phyloP scores from a whole-genome alignment of 2,329 filamentous ascomycete species.

The Hymenoscyphus linearis region DNA sequence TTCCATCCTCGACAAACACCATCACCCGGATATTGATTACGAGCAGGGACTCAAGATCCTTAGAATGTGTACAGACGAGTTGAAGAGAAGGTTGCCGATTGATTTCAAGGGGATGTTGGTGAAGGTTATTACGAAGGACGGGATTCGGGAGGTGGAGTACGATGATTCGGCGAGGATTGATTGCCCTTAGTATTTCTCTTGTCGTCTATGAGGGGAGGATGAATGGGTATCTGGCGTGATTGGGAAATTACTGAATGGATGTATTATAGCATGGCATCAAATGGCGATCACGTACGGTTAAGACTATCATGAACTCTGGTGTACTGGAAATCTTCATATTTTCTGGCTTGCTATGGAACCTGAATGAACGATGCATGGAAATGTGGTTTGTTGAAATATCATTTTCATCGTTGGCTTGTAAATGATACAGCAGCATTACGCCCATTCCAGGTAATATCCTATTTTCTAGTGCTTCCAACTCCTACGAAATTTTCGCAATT shows the following conservation, averaged over 20 bases:
- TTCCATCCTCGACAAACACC: constrained; percentile 96
- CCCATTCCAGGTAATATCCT: too few relatives aligned
- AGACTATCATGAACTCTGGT: background rate
- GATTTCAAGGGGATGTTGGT: constrained; percentile 97
- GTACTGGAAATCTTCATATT: background rate
- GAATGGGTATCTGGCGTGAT: constrained; percentile 6
- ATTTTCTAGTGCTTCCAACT: too few relatives aligned
- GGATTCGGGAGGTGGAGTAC: constrained; percentile 78
- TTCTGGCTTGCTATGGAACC: background rate
- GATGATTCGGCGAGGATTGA: constrained; percentile 53
- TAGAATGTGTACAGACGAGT: constrained; percentile 90
- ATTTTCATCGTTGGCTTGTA: background rate
- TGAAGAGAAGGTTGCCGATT: constrained; percentile 93
- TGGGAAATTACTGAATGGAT: constrained; percentile 16
- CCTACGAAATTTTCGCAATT: too few relatives aligned
- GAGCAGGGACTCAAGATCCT: constrained; percentile 89
- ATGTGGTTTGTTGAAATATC: background rate
- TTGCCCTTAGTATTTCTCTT: constrained; percentile 21
- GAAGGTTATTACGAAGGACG: constrained; percentile 93
- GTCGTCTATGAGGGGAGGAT: background rate
- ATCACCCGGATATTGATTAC: constrained; percentile 87
- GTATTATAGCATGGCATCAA: constrained; percentile 30
- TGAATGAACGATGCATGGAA: background rate
- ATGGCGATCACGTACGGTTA: constrained; percentile 12
- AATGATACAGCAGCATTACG: background rate